Conservation (phyloP, 164 flowering plant genomes). For the Piper longum region DNA sequence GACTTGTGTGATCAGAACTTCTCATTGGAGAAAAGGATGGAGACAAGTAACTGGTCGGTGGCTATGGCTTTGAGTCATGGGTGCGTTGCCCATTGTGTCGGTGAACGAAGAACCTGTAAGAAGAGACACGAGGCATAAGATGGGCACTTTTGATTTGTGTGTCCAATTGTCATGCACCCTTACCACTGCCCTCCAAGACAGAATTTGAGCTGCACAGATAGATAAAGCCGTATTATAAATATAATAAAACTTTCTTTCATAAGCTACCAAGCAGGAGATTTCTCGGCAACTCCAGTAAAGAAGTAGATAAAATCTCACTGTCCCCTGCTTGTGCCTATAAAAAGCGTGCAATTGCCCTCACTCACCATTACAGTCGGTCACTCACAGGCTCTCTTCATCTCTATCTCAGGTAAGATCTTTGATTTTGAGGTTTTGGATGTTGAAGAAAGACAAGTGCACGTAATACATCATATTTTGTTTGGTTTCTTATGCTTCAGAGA, state of each 20-base stretch:
- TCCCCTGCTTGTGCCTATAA: constrained; percentile 4
- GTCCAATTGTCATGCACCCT: neutral
- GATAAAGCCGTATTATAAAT: too few species aligned
- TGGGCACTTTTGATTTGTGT: neutral
- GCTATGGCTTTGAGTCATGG: neutral
- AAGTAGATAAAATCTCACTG: neutral
- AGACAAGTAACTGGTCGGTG: neutral
- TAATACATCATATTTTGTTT: neutral
- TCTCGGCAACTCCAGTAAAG: neutral
- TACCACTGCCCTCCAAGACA: neutral
- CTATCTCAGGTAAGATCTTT: neutral
- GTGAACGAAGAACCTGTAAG: neutral
- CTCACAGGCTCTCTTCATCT: constrained; percentile 1
- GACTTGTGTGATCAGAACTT: neutral
- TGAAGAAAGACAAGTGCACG: neutral
- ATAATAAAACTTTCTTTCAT: neutral
- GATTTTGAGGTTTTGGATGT: neutral
- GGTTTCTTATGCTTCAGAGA: constrained; percentile 13
- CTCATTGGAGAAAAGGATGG: neutral
- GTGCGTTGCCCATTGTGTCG: neutral
- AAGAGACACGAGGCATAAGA: neutral
- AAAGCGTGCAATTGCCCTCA: constrained; percentile 1
- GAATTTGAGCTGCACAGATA: neutral
- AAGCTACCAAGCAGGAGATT: constrained; percentile 6
- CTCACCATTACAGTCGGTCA: neutral